phyloP scores from a whole-genome alignment of 2,329 filamentous ascomycete species.

The Tolypocladium ophioglossoides region DNA sequence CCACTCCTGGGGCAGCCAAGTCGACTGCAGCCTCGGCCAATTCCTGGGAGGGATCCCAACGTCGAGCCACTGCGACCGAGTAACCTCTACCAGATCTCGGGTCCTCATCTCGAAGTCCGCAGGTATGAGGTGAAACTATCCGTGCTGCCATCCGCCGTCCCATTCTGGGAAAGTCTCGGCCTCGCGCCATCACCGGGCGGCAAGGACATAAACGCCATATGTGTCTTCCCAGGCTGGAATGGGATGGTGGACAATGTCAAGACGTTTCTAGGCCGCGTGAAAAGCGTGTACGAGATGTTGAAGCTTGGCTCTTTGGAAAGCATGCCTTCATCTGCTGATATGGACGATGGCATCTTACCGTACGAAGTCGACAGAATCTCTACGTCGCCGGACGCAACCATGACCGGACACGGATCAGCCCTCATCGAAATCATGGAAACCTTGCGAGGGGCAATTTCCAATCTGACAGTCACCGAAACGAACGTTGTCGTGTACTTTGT shows the following conservation, averaged over 20 bases:
- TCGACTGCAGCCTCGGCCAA: conserved; percentile 38
- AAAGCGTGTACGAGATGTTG: conserved; percentile 61
- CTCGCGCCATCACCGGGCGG: conserved; percentile 58
- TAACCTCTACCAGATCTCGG: conserved; percentile 50
- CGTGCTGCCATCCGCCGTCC: conserved; percentile 60
- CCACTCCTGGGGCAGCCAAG: conserved; percentile 41
- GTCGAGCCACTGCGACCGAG: conserved; percentile 37
- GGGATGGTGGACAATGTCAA: conserved; percentile 51
- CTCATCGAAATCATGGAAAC: conserved; percentile 37
- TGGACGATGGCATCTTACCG: conserved; percentile 35
- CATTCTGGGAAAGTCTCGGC: conserved; percentile 75
- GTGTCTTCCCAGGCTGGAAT: conserved; percentile 57
- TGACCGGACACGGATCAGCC: conserved; percentile 32
- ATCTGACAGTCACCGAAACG: conserved; percentile 31
- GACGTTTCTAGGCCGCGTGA: conserved; percentile 56
- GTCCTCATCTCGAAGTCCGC: conserved; percentile 63
- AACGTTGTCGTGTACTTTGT: conserved; percentile 71
- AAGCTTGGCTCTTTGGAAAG: conserved; percentile 58
- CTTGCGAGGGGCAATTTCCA: conserved; percentile 34
- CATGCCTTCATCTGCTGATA: conserved; percentile 28
- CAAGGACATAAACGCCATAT: conserved; percentile 63
- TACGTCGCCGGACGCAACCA: conserved; percentile 27
- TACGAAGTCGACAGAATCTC: conserved; percentile 37
- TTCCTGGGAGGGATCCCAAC: conserved; percentile 28
- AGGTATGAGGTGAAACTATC: conserved; percentile 60